Evolutionary conservation across 306 rosid genomes (phyloP), one percentile per base, ranked within the genome.

Genomic region (Fragaria ananassa): DNA sequence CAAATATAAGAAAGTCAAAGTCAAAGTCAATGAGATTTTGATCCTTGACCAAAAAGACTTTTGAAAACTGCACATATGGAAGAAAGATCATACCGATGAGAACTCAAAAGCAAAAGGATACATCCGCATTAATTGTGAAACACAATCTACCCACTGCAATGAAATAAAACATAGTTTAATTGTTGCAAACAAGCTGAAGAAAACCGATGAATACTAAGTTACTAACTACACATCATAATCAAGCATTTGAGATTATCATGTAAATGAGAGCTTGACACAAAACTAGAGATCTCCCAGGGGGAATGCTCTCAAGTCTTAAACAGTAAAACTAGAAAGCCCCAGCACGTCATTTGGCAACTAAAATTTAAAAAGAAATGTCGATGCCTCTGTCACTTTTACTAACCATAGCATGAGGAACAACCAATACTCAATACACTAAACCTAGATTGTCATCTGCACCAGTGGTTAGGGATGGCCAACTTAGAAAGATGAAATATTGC

Each of bases 101-200:
- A 95, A 95, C 86, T 95, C 93, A 81, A 95, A 95, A 70, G 99
- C 97, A 77, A 76, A 88, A 54, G 99, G 99, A 87, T 95, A 95
- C 91, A 92, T 92, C 85, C 97, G 96, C 86, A 91, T 42, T 79
- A 95, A 75, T 86, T 95, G 99, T 56, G 99, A 87, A 81, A 92
- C 90, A 71, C 99, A 95, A 81, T 95, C 99, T 83, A 91, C 81
- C 99, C 99, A 95, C 99, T 95, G 92, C 87, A 84, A 15, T 35
- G 60, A 56, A 83, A 85, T 10, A 77, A 58, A 78, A 15, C 71
- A 68, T 49, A 80, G 79, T 57, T 53, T 60, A 60, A 19, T 41
- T 44, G 66, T 51, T 29, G 49, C 44, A 61, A 2, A 47, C 47
- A 72, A 12, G 5, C 62, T 71, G 50, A 47, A 78, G 67, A 37